Evolutionary conservation across 495 filamentous ascomycete genomes (phyloP).

Genomic region (Bacidia gigantensis): DNA sequence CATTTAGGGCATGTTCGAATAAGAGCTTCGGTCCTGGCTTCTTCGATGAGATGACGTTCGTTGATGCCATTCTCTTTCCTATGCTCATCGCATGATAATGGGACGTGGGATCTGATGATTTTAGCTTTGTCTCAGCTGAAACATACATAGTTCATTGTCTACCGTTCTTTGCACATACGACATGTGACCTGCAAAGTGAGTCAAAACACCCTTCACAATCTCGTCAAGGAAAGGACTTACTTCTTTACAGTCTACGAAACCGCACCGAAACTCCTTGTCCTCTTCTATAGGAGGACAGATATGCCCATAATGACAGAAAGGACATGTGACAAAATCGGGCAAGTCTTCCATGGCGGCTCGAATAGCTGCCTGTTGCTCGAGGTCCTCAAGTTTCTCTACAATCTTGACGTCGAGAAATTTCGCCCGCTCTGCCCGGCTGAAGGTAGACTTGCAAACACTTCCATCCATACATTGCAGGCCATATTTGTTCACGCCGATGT

Average conservation of each 20-base stretch:
- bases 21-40: slow-evolving; percentile 69
- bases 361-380: slow-evolving; percentile 57
- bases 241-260: slow-evolving; percentile 46
- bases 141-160: not conserved
- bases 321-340: slow-evolving; percentile 55
- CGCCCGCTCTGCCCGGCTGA: slow-evolving; percentile 32
- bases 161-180: slow-evolving; percentile 51
- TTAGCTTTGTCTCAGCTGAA: not conserved
- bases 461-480: slow-evolving; percentile 41
- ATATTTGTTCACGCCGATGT: slow-evolving; percentile 52
- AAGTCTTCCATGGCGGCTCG: slow-evolving; percentile 40
- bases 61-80: slow-evolving; percentile 44
- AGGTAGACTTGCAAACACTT: slow-evolving; percentile 37
- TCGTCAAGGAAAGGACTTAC: not conserved
- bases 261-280: slow-evolving; percentile 63
- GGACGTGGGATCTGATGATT: slow-evolving; percentile 45
- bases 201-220: slow-evolving; percentile 2
- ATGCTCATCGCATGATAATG: slow-evolving; percentile 55
- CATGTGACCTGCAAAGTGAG: slow-evolving; percentile 40
- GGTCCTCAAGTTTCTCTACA: slow-evolving; percentile 44
- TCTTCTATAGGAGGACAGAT: slow-evolving; percentile 53
- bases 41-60: slow-evolving; percentile 56
- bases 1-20: slow-evolving; percentile 53
- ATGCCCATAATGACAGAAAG: slow-evolving; percentile 71
- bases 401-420: slow-evolving; percentile 44